Evolutionary conservation across 1,284 basidiomycete species (phyloP).

Genomic region (Clitocybe nebularis): DNA sequence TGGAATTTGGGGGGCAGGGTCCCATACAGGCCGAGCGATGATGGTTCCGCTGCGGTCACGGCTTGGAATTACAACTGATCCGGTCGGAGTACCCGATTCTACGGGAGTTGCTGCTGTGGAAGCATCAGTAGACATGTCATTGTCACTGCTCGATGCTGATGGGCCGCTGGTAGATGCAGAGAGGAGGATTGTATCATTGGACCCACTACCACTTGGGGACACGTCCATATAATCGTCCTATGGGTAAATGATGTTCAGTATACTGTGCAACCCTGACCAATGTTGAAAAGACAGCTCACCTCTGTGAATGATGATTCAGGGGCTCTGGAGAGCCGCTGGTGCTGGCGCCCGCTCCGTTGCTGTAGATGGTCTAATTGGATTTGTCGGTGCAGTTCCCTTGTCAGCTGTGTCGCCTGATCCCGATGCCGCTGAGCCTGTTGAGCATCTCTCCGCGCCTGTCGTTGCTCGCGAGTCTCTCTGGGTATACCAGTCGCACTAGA

Average conservation of each 20-base stretch:
- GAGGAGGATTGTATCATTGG: conserved; percentile 19
- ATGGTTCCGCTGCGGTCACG: conserved; percentile 75
- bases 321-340: not conserved
- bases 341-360: not conserved
- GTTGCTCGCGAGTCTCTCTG: conserved; percentile 68
- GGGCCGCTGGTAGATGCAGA: conserved; percentile 14
- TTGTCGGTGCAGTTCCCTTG: conserved; percentile 35
- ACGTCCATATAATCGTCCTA: conserved; percentile 32
- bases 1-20: conserved; percentile 26
- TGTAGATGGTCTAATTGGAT: conserved; percentile 29
- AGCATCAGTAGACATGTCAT: conserved; percentile 55
- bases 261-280: too few relatives aligned
- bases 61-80: conserved; percentile 46
- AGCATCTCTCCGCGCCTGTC: conserved; percentile 54
- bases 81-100: conserved; percentile 56
- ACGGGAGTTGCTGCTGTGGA: conserved; percentile 56
- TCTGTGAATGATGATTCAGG: conserved; percentile 13
- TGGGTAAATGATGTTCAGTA: too few relatives aligned
- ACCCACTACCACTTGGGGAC: conserved; percentile 16
- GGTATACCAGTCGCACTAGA: conserved; percentile 58
- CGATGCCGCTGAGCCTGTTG: conserved; percentile 50
- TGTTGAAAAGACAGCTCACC: too few relatives aligned
- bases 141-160: conserved; percentile 39
- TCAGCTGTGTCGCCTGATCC: conserved; percentile 56
- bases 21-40: conserved; percentile 63